Percentiles rank a stretch among this genome's conserved stretches.
These are phyloP conservation scores for Spathaspora hagerdaliae DNA, from an alignment of 805 yeast genomes.

Conservation along the genomic window DNA sequence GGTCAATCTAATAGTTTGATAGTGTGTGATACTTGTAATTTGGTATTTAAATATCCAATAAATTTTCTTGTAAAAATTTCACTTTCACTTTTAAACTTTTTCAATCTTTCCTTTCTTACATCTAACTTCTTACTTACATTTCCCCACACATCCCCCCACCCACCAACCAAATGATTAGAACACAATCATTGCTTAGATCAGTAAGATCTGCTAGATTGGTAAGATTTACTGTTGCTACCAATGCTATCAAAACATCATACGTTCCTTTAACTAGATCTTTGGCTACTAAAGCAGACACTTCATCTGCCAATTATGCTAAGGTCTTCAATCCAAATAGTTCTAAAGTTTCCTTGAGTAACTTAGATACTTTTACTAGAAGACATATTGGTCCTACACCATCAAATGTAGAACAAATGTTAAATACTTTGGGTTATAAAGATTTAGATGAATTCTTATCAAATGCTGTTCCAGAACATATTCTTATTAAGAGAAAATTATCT, in stretches of 20 bases:
- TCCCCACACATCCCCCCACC: too few relatives aligned
- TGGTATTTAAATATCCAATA: too few relatives aligned
- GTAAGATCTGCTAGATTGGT: not conserved
- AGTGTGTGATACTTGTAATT: too few relatives aligned
- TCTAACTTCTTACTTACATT: not conserved
- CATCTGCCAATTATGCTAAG: constrained; percentile 47
- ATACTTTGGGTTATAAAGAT: constrained; percentile 58
- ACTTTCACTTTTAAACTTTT: not conserved
- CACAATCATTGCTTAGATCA: constrained; percentile 4
- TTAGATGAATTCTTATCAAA: constrained; percentile 64
- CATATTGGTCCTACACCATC: constrained; percentile 79
- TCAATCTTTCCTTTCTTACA: not conserved
- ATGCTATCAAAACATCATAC: not conserved
- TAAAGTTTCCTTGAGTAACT: constrained; percentile 22
- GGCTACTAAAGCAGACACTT: constrained; percentile 33
- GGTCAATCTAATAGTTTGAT: too few relatives aligned
- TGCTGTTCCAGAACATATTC: constrained; percentile 75
- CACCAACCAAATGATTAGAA: constrained; percentile 3
- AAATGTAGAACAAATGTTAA: constrained; percentile 65
- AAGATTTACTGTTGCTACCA: not conserved
- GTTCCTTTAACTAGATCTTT: constrained; percentile 2
- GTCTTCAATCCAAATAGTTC: constrained; percentile 42
- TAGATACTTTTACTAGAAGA: constrained; percentile 86
- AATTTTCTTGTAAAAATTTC: not conserved
- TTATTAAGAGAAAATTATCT: constrained; percentile 61